phyloP scores from a whole-genome alignment of 495 filamentous ascomycete species.

The Tirmania nivea region DNA sequence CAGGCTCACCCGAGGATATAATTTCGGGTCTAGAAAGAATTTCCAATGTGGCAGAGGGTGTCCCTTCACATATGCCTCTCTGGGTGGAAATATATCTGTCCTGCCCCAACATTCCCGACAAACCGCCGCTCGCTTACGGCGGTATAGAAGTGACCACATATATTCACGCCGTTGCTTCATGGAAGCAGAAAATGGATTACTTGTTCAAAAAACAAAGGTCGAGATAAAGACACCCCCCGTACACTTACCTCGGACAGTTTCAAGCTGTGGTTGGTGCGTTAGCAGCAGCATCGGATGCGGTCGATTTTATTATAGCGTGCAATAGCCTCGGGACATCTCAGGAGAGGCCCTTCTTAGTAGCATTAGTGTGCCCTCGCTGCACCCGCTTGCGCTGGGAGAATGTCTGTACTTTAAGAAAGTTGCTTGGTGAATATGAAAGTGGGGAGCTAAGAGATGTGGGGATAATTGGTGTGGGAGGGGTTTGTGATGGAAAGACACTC shows the following conservation, averaged over 20 bases:
- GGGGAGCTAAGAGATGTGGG: conserved; percentile 25
- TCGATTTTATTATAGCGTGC: conserved; percentile 45
- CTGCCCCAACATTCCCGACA: conserved; percentile 47
- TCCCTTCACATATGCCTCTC: conserved; percentile 19
- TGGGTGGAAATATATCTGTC: conserved; percentile 51
- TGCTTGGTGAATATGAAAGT: conserved; percentile 26
- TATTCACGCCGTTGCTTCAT: conserved; percentile 21
- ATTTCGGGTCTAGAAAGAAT: conserved; percentile 23
- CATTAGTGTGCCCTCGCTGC: conserved; percentile 41
- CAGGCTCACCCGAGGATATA: conserved; percentile 33
- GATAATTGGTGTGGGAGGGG: conserved; percentile 48
- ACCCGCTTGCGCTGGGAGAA: conserved; percentile 57
- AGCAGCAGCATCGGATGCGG: conserved; percentile 10
- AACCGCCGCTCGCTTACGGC: conserved; percentile 46
- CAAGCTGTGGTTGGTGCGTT: conserved; percentile 28
- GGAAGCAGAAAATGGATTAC: not conserved
- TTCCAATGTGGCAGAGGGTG: conserved; percentile 3
- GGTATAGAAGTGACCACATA: conserved; percentile 26
- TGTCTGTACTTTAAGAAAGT: conserved; percentile 33
- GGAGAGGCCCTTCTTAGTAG: conserved; percentile 39
- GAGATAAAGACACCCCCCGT: conserved; percentile 51
- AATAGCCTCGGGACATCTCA: conserved; percentile 46
- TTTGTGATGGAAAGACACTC: conserved; percentile 35
- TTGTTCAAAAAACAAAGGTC: conserved; percentile 12
- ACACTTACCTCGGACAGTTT: conserved; percentile 42